Base-by-base conservation (phyloP, 2,329 filamentous ascomycete species). In the Microdochium nivale region DNA sequence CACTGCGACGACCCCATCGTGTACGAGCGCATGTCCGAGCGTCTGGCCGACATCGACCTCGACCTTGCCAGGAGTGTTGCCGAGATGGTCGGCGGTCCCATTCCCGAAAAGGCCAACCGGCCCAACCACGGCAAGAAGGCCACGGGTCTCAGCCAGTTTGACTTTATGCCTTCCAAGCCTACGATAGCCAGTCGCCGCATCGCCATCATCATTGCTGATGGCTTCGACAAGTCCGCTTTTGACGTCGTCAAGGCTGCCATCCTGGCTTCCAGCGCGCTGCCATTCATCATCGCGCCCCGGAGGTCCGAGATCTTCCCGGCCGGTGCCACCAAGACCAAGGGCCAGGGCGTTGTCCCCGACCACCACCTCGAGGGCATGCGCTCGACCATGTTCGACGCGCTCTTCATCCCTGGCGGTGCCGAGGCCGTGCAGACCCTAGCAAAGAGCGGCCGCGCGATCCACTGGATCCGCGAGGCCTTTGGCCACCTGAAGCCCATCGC, bases 321-420 rank as follows among this genome's bases (percentile, higher is more conserved):
- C 0, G 80, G 79, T 8, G 79, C 79, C 54, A 74, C 80, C 56
- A 76, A 76, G 48, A 70, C 69, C 1, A 64, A 67, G 2, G 69
- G 73, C 37, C 76, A 76, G 51, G 81, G 81, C 4, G 69, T 87
- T 0, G 68, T 79, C 24, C 84, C 89, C 0, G 85, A 90, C 58
- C 87, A 94, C 63, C 86, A 91, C 63, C 80, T 92, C 49, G 86
- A 91, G 58, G 88, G 87, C 0, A 83, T 87, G 78, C 80, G 88
- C 16, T 88, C 84, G 25, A 89, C 86, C 33, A 82, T 94, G 76
- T 92, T 92, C 56, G 89, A 94, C 63, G 84, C 87, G 0, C 63
- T 91, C 25, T 90, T 90, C 61, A 71, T 95, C 2, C 88, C 88
- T 1, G 87, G 87, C 1, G 88, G 89, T 1, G 72, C 76, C 0